These are phyloP conservation scores for Acacia pycnantha DNA, from an alignment of 331 rosid species.

Conservation along the genomic window DNA sequence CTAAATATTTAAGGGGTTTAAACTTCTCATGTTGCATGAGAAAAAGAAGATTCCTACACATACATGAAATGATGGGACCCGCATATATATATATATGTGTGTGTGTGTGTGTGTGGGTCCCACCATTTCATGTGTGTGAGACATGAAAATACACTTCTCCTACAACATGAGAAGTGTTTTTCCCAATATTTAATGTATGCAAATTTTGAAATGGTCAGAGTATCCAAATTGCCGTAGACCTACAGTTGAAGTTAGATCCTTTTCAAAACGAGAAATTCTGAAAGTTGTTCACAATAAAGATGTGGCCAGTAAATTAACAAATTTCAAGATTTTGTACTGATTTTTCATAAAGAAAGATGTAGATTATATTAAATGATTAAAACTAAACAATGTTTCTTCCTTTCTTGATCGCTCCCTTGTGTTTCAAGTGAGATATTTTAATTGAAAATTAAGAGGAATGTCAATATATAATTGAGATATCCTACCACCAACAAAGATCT, in stretches of 20 bases:
- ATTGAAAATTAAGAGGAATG: no score
- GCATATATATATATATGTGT: no score
- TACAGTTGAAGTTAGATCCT: not conserved
- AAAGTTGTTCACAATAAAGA: not conserved
- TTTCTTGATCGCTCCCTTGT: not conserved
- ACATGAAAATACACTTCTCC: no score
- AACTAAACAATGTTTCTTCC: not conserved
- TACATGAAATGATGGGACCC: no score
- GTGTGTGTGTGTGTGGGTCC: no score
- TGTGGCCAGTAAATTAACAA: not conserved
- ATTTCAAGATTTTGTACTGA: not conserved
- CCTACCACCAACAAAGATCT: not conserved
- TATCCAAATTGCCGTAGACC: not conserved
- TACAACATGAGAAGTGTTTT: no score
- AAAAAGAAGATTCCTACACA: no score
- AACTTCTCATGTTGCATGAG: no score
- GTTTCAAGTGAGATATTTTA: not conserved
- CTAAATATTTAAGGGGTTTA: no score
- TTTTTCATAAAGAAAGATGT: not conserved
- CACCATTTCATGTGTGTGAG: no score
- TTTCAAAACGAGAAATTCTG: not conserved
- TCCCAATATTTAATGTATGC: not conserved
- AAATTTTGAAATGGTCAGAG: not conserved
- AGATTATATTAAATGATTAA: not conserved
- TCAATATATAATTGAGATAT: not conserved